These are phyloP conservation scores for Thermomucor indicae-seudaticae DNA, from an alignment of 371 early-diverging fungal genomes.

Conservation along the genomic window DNA sequence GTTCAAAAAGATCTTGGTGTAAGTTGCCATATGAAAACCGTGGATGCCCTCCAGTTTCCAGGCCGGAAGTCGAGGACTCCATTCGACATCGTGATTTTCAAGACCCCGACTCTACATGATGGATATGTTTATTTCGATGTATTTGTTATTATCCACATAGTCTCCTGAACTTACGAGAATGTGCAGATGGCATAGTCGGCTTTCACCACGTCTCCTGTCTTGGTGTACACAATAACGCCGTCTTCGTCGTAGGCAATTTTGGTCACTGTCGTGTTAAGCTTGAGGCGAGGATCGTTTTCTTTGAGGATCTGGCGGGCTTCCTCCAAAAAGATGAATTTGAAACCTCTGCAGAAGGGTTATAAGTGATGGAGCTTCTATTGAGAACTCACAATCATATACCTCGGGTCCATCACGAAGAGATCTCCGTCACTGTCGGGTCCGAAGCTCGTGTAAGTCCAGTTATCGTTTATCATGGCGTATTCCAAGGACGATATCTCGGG, in stretches of 20 bases:
- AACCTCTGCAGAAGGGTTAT: too few species aligned
- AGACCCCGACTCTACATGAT: constrained; percentile 29
- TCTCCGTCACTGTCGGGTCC: constrained; percentile 41
- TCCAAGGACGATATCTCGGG: constrained; percentile 32
- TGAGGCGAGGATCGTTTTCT: constrained; percentile 23
- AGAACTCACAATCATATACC: constrained; percentile 32
- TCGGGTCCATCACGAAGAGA: constrained; percentile 29
- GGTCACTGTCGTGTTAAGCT: constrained; percentile 26
- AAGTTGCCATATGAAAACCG: constrained; percentile 49
- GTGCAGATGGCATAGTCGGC: constrained; percentile 49
- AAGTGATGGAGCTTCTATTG: too few species aligned
- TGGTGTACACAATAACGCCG: constrained; percentile 30
- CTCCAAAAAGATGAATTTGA: constrained; percentile 34
- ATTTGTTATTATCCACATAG: neutral
- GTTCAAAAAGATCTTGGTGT: constrained; percentile 45
- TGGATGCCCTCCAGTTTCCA: constrained; percentile 44
- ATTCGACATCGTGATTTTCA: constrained; percentile 38
- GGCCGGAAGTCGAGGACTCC: constrained; percentile 31
- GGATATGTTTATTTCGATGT: neutral
- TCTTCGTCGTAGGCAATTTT: constrained; percentile 26
- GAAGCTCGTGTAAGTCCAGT: constrained; percentile 27
- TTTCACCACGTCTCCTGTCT: constrained; percentile 22
- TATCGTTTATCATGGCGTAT: constrained; percentile 23
- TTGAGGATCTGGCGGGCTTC: constrained; percentile 27
- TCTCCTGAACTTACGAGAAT: constrained; percentile 28